Evolutionary conservation across 2,329 filamentous ascomycete species (phyloP).

Genomic region (Paecilomyces niveus): DNA sequence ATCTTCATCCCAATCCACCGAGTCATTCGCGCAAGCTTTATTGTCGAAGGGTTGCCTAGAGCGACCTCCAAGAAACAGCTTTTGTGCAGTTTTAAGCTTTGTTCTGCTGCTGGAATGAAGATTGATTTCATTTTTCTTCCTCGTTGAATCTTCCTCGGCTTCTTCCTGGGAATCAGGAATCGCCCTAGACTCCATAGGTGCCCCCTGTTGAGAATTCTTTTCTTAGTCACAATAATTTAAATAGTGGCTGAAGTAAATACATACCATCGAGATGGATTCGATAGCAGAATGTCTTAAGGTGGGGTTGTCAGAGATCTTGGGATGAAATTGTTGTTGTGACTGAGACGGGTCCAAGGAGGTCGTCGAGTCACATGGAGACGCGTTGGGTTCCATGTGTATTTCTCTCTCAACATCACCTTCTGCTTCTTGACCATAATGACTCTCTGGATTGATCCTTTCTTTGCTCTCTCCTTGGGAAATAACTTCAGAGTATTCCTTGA

Average conservation of each 20-base stretch:
- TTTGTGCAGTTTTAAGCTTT: background rate
- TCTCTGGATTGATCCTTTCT: background rate
- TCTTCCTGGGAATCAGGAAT: background rate
- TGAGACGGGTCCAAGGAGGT: background rate
- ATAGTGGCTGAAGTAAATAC: background rate
- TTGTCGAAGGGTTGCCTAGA: conserved; percentile 1
- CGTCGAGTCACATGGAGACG: background rate
- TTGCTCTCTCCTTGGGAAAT: background rate
- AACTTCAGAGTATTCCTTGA: background rate
- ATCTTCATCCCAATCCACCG: conserved; percentile 25
- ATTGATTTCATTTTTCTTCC: background rate
- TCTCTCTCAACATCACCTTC: background rate
- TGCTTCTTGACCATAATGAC: background rate
- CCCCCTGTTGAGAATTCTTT: background rate
- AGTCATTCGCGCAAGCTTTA: conserved; percentile 7
- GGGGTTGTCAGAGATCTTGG: background rate
- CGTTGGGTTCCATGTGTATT: background rate
- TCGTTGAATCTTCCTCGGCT: background rate
- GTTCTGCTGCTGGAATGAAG: background rate
- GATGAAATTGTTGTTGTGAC: background rate
- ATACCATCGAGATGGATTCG: background rate
- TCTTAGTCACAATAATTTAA: background rate
- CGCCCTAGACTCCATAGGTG: background rate
- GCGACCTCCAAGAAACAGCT: background rate
- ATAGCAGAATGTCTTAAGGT: background rate